These are phyloP conservation scores for Zygnema circumcarinatum DNA, from an alignment of 139 green algal genomes.

Conservation along the genomic window DNA sequence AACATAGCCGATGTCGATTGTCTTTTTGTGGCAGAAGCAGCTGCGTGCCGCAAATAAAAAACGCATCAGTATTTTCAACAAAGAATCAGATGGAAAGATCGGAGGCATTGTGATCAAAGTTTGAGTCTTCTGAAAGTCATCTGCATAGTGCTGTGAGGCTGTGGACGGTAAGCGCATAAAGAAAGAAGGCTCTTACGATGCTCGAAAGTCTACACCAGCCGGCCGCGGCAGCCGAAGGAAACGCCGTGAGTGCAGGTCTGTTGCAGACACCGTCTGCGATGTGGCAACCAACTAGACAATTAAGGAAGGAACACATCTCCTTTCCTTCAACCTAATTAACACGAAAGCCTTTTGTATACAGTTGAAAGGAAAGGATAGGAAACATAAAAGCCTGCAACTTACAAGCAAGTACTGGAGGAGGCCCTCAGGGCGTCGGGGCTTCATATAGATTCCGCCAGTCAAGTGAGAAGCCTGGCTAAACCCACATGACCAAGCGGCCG, in stretches of 20 bases:
- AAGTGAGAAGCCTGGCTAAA: constrained; percentile 70
- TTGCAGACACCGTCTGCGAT: constrained; percentile 54
- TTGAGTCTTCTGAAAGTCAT: background rate
- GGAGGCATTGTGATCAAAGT: background rate
- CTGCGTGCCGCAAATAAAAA: constrained; percentile 7
- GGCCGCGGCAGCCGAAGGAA: constrained; percentile 61
- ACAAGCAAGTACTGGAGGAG: constrained; percentile 71
- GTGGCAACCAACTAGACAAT: background rate
- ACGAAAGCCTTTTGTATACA: background rate
- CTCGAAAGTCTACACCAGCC: constrained; percentile 77
- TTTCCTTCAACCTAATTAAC: background rate
- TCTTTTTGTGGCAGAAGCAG: constrained; percentile 61
- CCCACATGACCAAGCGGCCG: too few species aligned
- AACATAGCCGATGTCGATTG: constrained; percentile 79
- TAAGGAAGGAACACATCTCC: background rate
- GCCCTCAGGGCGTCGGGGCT: constrained; percentile 31
- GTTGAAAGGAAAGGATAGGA: too few species aligned
- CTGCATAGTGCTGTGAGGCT: background rate
- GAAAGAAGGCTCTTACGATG: constrained; percentile 65
- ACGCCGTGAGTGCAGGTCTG: constrained; percentile 62
- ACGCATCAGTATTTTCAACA: background rate
- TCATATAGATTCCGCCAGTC: constrained; percentile 71
- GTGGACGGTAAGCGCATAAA: background rate
- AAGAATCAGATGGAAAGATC: background rate
- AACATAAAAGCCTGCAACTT: constrained; percentile 37